Evolutionary conservation across 2,329 filamentous ascomycete species (phyloP), one percentile per base, ranked within the genome.

Genomic region (Exophiala viscosa): DNA sequence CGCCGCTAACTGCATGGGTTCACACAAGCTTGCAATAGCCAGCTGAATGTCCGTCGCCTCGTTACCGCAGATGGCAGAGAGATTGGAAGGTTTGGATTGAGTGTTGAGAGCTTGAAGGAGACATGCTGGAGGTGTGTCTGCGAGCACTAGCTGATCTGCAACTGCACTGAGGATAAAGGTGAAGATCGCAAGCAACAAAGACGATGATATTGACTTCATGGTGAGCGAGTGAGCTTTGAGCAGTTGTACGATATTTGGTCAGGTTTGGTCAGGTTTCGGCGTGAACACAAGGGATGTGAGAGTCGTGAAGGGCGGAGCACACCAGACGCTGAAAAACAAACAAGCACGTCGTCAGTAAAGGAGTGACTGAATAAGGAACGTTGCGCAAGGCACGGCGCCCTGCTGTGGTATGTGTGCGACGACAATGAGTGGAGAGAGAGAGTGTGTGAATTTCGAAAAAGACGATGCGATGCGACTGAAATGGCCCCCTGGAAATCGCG

Each of bases 111-210:
- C 76, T 38, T 67, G 69, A 40, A 80, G 67, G 41, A 81, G 67
- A 65, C 78, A 81, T 48, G 74, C 74, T 23, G 76, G 76, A 41
- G 77, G 72, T 46, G 69, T 69, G 52, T 43, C 72, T 62, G 78
- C 65, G 52, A 78, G 61, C 52, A 73, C 70, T 50, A 28, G 8
- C 23, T 28, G 23, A 28, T 28, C 23, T 28, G 23, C 23, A 5
- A 28, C 5, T 7, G 23, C 23, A 7, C 76, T 57, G 52, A 47
- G 38, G 20, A 48, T 65, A 35, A 70, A 68, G 64, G 74, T 75
- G 49, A 67, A 58, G 65, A 73, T 68, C 57, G 76, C 66, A 73
- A 79, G 78, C 48, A 58, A 68, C 66, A 61, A 20, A 33, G 57
- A 48, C 18, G 48, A n/a, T 28, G 8, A 28, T 28, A 28, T 28